Percentiles rank a stretch among this genome's conserved stretches.
Evolutionary conservation across 2,329 filamentous ascomycete species (phyloP).

Genomic region (Aspergillus ruber): DNA sequence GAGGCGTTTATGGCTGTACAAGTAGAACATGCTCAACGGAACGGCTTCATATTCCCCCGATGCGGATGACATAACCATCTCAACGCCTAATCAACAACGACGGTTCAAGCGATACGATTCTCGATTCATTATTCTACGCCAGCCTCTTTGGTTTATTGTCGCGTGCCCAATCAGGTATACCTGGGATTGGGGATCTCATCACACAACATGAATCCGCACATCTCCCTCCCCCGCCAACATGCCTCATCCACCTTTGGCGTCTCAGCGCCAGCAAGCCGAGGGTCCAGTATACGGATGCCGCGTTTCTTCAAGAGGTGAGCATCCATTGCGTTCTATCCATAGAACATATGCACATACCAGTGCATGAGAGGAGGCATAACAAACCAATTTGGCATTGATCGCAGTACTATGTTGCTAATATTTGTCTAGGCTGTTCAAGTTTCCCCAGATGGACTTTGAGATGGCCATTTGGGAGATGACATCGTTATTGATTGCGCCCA

Average conservation of each 20-base stretch:
- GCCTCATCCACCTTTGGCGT: conserved; percentile 49
- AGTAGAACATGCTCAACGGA: neutral
- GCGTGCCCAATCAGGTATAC: neutral
- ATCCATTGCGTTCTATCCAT: neutral
- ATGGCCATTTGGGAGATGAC: conserved; percentile 70
- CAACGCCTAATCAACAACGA: neutral
- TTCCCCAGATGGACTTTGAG: conserved; percentile 68
- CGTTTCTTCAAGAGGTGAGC: conserved; percentile 58
- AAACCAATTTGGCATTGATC: neutral
- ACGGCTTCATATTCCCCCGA: neutral
- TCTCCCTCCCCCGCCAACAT: conserved; percentile 54
- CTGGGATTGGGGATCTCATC: conserved; percentile 1
- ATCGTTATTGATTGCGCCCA: conserved; percentile 60
- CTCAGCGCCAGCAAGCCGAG: conserved; percentile 44
- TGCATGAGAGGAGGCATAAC: too few species aligned
- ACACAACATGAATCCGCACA: conserved; percentile 52
- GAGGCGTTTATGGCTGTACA: too few species aligned
- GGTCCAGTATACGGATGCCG: conserved; percentile 53
- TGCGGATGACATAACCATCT: neutral
- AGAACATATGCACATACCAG: neutral
- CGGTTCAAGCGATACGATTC: neutral
- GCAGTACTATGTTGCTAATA: conserved; percentile 7
- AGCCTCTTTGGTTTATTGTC: neutral
- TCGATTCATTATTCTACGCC: neutral
- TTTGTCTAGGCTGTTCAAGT: conserved; percentile 56